phyloP scores from a whole-genome alignment of 495 filamentous ascomycete species.

The Delitschia confertaspora region DNA sequence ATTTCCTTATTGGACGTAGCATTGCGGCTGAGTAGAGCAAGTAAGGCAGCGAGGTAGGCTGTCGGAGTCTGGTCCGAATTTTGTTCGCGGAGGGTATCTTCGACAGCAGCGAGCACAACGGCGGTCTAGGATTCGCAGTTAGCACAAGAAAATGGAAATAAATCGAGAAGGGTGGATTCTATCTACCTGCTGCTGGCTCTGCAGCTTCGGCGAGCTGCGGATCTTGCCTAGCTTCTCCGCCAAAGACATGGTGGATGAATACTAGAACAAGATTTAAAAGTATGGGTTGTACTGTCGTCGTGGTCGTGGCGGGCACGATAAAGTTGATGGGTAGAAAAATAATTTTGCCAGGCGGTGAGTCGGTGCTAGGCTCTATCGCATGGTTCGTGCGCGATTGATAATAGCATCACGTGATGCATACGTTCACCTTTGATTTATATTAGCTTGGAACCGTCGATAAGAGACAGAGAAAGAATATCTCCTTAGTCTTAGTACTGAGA shows the following conservation, averaged over 20 bases:
- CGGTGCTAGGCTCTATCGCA: too few relatives aligned
- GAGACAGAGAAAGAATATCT: too few relatives aligned
- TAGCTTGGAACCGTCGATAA: too few relatives aligned
- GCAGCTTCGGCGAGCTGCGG: conserved; percentile 78
- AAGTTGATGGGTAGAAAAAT: too few relatives aligned
- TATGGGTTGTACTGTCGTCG: not conserved
- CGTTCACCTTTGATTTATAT: too few relatives aligned
- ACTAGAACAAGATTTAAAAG: not conserved
- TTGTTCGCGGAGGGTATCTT: conserved; percentile 82
- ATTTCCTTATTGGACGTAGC: conserved; percentile 73
- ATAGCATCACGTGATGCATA: too few relatives aligned
- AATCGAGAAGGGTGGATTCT: not conserved
- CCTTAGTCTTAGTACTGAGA: too few relatives aligned
- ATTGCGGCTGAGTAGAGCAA: conserved; percentile 72
- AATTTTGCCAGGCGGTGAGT: too few relatives aligned
- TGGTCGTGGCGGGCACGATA: too few relatives aligned
- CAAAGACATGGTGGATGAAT: conserved; percentile 53
- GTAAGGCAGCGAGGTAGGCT: conserved; percentile 91
- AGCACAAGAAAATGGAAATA: not conserved
- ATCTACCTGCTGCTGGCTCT: conserved; percentile 85
- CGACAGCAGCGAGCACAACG: conserved; percentile 80
- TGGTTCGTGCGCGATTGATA: too few relatives aligned
- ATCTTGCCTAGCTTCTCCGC: conserved; percentile 92
- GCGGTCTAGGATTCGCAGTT: conserved; percentile 51
- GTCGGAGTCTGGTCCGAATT: conserved; percentile 73